Evolutionary conservation across 2,329 filamentous ascomycete species (phyloP), one percentile per base, ranked within the genome.

Genomic region (Hypoxylon sp.): DNA sequence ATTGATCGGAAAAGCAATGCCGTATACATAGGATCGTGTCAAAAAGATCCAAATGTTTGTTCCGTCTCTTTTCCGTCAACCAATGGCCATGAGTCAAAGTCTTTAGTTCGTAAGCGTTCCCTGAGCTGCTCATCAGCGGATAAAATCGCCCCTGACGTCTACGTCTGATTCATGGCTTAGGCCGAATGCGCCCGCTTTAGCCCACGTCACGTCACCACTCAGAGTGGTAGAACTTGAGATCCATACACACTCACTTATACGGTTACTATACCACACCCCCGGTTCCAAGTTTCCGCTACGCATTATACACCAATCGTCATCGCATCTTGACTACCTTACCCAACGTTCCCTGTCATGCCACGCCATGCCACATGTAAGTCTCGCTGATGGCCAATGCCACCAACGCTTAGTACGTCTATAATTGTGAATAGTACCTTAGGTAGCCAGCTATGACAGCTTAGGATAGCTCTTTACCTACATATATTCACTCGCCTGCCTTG

Each of bases 161-260:
- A 34, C 52, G 52, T 57, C 52, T 57, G 14, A 21, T 56, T 55
- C 14, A 46, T 32, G 32, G 55, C 56, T 64, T 48, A 36, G 56
- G 46, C 10, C 38, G 43, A 56, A 63, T 56, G 28, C 36, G 38
- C 43, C 45, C 50, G 52, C 36, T 58, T 46, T 17, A 53, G 56
- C 60, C 60, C 60, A 67, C 65, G 67, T 69, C 67, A 69, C 67
- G 60, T 69, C 63, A 63, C 50, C 52, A 61, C 43, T 61, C 34
- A 17, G 43, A 41, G 5, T n/a, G 14, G 36, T 46, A 32, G 49
- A 19, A 60, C 50, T 60, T 34, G 28, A 66, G 53, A 65, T 65
- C 49, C 57, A 65, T 68, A 21, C n/a, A n/a, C n/a, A n/a, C n/a
- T n/a, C 34, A 56, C 34, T 13, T 45, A 19, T 21, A 17, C 23